Base-by-base conservation (phyloP, 495 filamentous ascomycete species). In the Penicillium tannophilum region DNA sequence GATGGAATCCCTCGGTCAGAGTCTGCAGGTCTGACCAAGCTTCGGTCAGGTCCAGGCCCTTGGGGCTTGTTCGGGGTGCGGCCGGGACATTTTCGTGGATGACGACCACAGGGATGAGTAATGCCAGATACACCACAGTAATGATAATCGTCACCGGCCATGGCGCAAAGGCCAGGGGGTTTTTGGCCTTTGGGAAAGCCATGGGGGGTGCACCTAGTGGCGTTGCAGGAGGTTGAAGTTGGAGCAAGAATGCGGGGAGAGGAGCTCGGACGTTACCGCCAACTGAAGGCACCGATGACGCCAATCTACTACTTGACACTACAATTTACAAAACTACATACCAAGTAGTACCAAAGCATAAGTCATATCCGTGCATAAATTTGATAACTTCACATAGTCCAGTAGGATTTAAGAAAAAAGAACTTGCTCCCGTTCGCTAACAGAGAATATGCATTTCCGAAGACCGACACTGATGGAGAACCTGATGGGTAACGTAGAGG, bases 21-120 rank as follows among this genome's bases (percentile, higher is more conserved):
- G 75, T 73, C 35, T 90, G 83, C 19, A 98, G 82, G 68, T 98
- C 93, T 16, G 79, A 72, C 93, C 93, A 98, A 23, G 93, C 93
- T 75, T 92, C 84, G 26, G 86, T 85, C 17, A 97, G 74, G 62
- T 96, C 88, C 51, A 93, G 75, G 24, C 89, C 90, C 36, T 73
- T 72, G 20, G 79, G 77, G 39, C 76, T 77, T 44, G 82, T 80
- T n/a, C 63, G 76, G 2, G 90, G 87, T n/a, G 86, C 82, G 33
- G 82, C 59, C 1, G 93, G 93, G 31, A 93, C 84, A 49, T 85
- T 83, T 71, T 88, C 83, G 68, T 96, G 90, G 57, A 90, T 80
- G 58, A 89, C 75, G 57, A 96, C 73, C 30, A 95, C 76, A 33
- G 88, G 84, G 54, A 87, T 82, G 56, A 89, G 72, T 24, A 93